Evolutionary conservation across 345 rosid genomes (phyloP).

Genomic region (Bretschneidera sinensis): DNA sequence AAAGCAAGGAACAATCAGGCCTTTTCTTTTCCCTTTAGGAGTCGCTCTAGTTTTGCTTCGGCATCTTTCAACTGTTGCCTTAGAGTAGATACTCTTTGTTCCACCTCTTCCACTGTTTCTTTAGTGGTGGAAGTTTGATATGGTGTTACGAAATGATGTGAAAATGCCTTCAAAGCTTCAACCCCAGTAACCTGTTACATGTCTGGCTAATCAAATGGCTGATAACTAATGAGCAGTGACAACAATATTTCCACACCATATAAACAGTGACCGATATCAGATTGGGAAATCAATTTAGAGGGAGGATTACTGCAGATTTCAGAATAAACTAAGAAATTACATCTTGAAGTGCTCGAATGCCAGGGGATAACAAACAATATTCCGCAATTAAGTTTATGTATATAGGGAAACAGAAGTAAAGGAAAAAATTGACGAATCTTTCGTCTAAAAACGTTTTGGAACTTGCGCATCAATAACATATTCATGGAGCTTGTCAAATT

Average conservation of each 20-base stretch:
- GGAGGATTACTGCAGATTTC: background rate
- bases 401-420: background rate
- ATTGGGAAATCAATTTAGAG: too few species aligned
- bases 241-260: background rate
- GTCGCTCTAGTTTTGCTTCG: slow-evolving; percentile 66
- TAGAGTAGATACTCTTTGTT: slow-evolving; percentile 44
- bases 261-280: background rate
- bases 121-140: slow-evolving; percentile 44
- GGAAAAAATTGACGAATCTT: background rate
- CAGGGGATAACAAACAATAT: background rate
- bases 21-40: slow-evolving; percentile 54
- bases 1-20: slow-evolving; percentile 3
- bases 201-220: slow-evolving; percentile 14
- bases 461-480: background rate
- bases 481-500: background rate
- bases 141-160: slow-evolving; percentile 52
- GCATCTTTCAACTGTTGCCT: slow-evolving; percentile 54
- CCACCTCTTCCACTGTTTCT: slow-evolving; percentile 53
- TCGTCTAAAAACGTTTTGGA: background rate
- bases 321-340: background rate
- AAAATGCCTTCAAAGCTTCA: slow-evolving; percentile 79
- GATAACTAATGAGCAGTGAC: background rate
- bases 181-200: slow-evolving; percentile 81
- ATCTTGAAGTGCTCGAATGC: background rate
- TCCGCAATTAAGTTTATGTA: too few species aligned